Percentiles rank a stretch among this genome's conserved stretches.
These are phyloP conservation scores for Emergomyces orientalis DNA, from an alignment of 2,329 filamentous ascomycete genomes.

Conservation along the genomic window DNA sequence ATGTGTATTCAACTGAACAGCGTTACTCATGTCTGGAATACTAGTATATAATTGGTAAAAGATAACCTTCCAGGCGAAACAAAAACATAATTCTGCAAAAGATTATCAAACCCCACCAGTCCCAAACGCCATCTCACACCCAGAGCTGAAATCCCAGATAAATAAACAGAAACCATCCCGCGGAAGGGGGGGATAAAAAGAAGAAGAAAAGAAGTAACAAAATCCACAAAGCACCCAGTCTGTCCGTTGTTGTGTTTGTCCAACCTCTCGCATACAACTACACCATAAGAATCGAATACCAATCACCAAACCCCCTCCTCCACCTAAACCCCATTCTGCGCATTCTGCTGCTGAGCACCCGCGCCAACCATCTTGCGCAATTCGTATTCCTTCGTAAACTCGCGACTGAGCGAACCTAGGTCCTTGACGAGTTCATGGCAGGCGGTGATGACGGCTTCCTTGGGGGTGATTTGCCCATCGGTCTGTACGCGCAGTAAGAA, in stretches of 20 bases:
- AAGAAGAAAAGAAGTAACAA: background rate
- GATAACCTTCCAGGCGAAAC: too few relatives aligned
- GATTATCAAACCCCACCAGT: background rate
- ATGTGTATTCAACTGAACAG: too few relatives aligned
- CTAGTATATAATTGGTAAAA: too few relatives aligned
- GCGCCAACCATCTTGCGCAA: conserved; percentile 73
- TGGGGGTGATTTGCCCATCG: conserved; percentile 78
- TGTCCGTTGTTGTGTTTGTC: background rate
- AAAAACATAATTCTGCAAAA: too few relatives aligned
- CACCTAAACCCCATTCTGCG: conserved; percentile 14
- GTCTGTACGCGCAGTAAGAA: conserved; percentile 81
- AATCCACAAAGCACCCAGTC: background rate
- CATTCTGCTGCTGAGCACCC: conserved; percentile 41
- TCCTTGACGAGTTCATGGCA: conserved; percentile 77
- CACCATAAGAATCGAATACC: background rate
- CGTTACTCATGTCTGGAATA: too few relatives aligned
- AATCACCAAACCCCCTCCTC: background rate
- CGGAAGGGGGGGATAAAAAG: background rate
- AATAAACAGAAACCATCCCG: background rate
- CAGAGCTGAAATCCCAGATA: background rate
- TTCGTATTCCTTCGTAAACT: conserved; percentile 89
- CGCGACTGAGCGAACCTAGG: conserved; percentile 67
- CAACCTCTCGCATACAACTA: too few relatives aligned
- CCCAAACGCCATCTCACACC: background rate
- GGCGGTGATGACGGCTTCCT: conserved; percentile 71